Evolutionary conservation across 495 filamentous ascomycete species (phyloP).

Genomic region (Filosporella fistucella): DNA sequence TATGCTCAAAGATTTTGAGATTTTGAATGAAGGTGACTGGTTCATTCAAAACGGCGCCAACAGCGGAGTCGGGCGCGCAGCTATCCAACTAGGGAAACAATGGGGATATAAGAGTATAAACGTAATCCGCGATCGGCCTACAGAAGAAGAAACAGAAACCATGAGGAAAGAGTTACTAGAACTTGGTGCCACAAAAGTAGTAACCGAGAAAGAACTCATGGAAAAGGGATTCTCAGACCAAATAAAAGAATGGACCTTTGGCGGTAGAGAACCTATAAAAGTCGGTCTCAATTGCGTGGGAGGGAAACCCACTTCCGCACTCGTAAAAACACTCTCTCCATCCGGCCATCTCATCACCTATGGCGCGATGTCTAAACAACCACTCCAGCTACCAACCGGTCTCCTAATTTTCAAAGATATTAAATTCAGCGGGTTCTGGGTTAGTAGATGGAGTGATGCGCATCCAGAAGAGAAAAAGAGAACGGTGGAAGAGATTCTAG

Average conservation of each 20-base stretch:
- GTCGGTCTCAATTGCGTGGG: conserved; percentile 93
- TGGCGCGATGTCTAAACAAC: conserved; percentile 88
- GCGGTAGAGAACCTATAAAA: conserved; percentile 61
- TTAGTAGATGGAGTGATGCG: conserved; percentile 79
- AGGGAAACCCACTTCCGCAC: conserved; percentile 69
- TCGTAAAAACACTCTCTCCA: conserved; percentile 63
- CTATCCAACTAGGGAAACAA: conserved; percentile 73
- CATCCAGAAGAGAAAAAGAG: conserved; percentile 68
- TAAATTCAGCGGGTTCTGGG: conserved; percentile 88
- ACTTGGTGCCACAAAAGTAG: conserved; percentile 76
- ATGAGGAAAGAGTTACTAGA: conserved; percentile 66
- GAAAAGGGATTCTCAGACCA: conserved; percentile 54
- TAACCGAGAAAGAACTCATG: conserved; percentile 69
- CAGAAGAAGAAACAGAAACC: conserved; percentile 53
- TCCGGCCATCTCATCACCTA: conserved; percentile 84
- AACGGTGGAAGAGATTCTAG: conserved; percentile 77
- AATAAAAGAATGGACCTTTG: conserved; percentile 65
- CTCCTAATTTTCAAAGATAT: conserved; percentile 89
- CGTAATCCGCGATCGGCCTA: conserved; percentile 66
- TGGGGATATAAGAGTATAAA: conserved; percentile 91
- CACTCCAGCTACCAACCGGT: conserved; percentile 69
- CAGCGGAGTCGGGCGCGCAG: conserved; percentile 81
- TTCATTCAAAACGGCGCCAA: conserved; percentile 97
- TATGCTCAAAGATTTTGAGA: conserved; percentile 82
- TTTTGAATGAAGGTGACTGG: conserved; percentile 71